A percentile compares a stretch with the other conserved stretches of the same genome.
These are phyloP conservation scores for Cyberlindnera subsufficiens DNA, from an alignment of 805 yeast genomes.

Conservation along the genomic window DNA sequence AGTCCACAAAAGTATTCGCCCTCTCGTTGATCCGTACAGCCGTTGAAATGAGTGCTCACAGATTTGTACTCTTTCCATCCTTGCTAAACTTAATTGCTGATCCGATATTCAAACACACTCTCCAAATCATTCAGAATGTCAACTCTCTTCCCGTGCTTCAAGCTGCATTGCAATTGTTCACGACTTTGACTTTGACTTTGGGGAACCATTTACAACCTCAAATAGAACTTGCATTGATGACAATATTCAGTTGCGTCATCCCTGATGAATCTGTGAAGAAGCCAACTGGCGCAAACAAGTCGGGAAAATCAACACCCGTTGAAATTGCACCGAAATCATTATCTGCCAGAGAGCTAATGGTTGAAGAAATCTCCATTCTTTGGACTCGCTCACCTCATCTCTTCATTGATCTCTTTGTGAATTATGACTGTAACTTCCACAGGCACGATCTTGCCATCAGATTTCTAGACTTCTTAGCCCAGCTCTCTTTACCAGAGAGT, in stretches of 20 bases:
- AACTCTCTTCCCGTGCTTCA: slow-evolving; percentile 72
- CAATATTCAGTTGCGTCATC: slow-evolving; percentile 55
- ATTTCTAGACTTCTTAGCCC: slow-evolving; percentile 64
- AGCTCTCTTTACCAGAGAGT: slow-evolving; percentile 79
- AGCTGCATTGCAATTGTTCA: slow-evolving; percentile 68
- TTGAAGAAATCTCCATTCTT: slow-evolving; percentile 76
- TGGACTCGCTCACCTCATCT: slow-evolving; percentile 79
- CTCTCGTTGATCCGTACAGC: slow-evolving; percentile 69
- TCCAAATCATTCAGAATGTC: slow-evolving; percentile 68
- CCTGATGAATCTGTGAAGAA: slow-evolving; percentile 26
- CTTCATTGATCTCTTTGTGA: slow-evolving; percentile 70
- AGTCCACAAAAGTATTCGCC: slow-evolving; percentile 80
- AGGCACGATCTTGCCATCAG: slow-evolving; percentile 70
- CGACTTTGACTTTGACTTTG: slow-evolving; percentile 63
- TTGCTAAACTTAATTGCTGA: slow-evolving; percentile 67
- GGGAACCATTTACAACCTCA: slow-evolving; percentile 69
- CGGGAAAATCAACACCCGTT: slow-evolving; percentile 28
- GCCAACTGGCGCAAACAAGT: slow-evolving; percentile 6
- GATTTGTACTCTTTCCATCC: slow-evolving; percentile 54
- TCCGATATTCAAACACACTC: slow-evolving; percentile 77
- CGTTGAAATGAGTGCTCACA: slow-evolving; percentile 72
- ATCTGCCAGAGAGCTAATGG: slow-evolving; percentile 67
- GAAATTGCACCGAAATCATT: slow-evolving; percentile 21
- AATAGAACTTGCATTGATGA: slow-evolving; percentile 63
- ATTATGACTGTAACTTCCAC: slow-evolving; percentile 88